These are phyloP conservation scores for Irineochytrium annulatum DNA, from an alignment of 192 early-diverging fungal species.

Conservation along the genomic window DNA sequence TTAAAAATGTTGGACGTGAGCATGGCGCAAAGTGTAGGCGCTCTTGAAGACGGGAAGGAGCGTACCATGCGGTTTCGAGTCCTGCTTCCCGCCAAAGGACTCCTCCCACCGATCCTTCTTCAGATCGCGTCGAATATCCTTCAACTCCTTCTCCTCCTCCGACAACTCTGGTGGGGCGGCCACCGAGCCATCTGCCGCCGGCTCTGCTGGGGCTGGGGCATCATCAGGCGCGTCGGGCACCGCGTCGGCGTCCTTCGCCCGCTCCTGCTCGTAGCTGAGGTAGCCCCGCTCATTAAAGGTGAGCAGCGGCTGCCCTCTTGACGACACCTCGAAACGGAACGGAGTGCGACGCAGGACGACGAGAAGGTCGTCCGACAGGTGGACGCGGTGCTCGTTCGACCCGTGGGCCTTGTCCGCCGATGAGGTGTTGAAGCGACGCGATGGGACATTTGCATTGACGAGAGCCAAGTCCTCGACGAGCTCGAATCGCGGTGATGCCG, in stretches of 20 bases:
- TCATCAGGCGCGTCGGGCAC: background rate
- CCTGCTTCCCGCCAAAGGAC: conserved; percentile 78
- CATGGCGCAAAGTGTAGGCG: background rate
- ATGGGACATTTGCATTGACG: background rate
- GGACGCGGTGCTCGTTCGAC: conserved; percentile 35
- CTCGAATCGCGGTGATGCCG: background rate
- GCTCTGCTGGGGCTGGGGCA: background rate
- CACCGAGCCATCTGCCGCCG: background rate
- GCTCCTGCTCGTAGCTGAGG: conserved; percentile 78
- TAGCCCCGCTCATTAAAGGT: conserved; percentile 77
- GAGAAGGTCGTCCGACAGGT: conserved; percentile 50
- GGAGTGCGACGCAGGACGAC: conserved; percentile 26
- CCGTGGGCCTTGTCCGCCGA: conserved; percentile 41
- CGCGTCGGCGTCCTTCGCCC: conserved; percentile 44
- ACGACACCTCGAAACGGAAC: no score
- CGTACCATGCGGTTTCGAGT: conserved; percentile 89
- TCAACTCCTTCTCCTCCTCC: conserved; percentile 36
- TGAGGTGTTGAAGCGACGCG: background rate
- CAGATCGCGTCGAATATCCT: conserved; percentile 41
- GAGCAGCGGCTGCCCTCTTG: background rate
- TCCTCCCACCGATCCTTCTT: conserved; percentile 78
- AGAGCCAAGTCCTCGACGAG: conserved; percentile 3
- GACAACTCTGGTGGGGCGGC: conserved; percentile 18
- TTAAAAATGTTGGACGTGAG: background rate
- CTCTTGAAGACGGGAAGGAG: background rate